Conservation (phyloP, 257 asterid genomes). For the Nicotiana otophora region DNA sequence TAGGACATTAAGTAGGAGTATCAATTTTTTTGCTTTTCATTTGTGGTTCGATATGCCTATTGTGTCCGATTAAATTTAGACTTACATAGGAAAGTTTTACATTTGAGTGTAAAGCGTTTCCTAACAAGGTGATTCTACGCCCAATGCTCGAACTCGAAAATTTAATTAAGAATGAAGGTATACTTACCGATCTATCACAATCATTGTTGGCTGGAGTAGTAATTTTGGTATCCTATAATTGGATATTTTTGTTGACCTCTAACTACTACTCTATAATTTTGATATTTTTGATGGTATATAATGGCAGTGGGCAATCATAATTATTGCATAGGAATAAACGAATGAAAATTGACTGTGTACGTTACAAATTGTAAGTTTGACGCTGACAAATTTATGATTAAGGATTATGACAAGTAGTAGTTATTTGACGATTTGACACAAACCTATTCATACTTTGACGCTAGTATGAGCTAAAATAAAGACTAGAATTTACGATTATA, state of each 20-base stretch:
- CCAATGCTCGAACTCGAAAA: no score
- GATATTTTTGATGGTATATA: background rate
- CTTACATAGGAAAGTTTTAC: no score
- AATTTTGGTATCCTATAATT: background rate
- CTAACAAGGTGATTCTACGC: no score
- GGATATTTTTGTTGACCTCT: background rate
- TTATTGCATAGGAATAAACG: background rate
- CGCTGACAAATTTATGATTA: background rate
- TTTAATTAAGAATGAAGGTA: no score
- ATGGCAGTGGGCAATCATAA: background rate
- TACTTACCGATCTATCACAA: no score
- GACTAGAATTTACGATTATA: background rate
- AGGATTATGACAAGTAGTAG: background rate
- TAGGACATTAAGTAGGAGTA: background rate
- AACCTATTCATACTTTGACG: background rate
- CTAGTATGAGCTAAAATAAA: background rate
- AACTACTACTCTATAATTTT: background rate
- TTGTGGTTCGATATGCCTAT: no score
- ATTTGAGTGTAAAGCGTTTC: no score
- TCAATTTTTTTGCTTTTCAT: no score
- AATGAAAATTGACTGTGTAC: background rate
- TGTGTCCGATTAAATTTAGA: no score
- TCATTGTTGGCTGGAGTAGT: no score
- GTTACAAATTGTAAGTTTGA: background rate
- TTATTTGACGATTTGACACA: background rate